Conservation (phyloP, 208 protist genomes). For the Leishmania braziliensis region DNA sequence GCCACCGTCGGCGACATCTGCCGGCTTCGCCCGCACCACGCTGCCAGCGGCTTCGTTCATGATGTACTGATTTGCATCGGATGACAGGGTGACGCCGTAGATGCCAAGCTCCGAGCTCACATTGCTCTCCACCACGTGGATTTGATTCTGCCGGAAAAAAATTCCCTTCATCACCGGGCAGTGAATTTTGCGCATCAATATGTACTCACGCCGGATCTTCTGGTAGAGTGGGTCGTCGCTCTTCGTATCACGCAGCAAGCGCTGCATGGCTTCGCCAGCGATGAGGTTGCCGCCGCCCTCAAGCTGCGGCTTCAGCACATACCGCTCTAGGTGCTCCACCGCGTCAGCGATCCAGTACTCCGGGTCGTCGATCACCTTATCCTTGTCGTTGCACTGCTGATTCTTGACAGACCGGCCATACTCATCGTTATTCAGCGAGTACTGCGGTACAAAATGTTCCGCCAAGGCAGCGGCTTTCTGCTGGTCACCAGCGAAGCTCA, state of each 20-base stretch:
- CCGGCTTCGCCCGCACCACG: slow-evolving; percentile 92
- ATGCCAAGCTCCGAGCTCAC: slow-evolving; percentile 91
- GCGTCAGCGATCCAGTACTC: slow-evolving; percentile 74
- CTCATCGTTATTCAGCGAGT: slow-evolving; percentile 83
- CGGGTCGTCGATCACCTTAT: slow-evolving; percentile 24
- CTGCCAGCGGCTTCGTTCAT: slow-evolving; percentile 84
- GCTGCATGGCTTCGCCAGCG: slow-evolving; percentile 70
- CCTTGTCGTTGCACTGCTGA: slow-evolving; percentile 17
- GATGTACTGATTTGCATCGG: slow-evolving; percentile 22
- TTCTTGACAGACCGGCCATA: slow-evolving; percentile 30
- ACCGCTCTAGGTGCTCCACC: slow-evolving; percentile 69
- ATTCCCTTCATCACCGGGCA: slow-evolving; percentile 50
- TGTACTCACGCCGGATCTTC: slow-evolving; percentile 81
- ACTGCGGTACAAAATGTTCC: slow-evolving; percentile 86
- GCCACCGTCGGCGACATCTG: slow-evolving; percentile 91
- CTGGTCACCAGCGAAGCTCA: slow-evolving; percentile 61
- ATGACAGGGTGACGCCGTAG: slow-evolving; percentile 76
- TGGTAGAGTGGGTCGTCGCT: slow-evolving; percentile 38
- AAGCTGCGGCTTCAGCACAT: slow-evolving; percentile 96
- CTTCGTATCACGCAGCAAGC: slow-evolving; percentile 40
- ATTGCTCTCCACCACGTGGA: slow-evolving; percentile 56
- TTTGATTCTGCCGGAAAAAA: slow-evolving; percentile 59
- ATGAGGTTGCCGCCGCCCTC: slow-evolving; percentile 96
- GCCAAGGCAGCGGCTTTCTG: slow-evolving; percentile 47
- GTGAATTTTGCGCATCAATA: slow-evolving; percentile 92